A percentile compares a stretch with the other conserved stretches of the same genome.
phyloP scores from a whole-genome alignment of 306 rosid species.

The Prunus mongolica region DNA sequence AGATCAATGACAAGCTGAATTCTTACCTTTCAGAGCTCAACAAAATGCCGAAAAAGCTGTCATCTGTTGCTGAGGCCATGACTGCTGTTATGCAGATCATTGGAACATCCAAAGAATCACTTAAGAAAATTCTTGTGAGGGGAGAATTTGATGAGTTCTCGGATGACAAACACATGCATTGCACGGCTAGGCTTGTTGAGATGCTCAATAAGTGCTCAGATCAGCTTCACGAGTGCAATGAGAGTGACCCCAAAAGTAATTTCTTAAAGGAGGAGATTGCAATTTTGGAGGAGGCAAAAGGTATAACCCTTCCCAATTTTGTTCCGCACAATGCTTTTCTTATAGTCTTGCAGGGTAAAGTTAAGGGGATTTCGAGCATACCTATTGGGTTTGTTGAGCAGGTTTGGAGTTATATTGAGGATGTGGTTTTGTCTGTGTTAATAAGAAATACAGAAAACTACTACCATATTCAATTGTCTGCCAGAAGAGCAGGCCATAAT shows the following conservation, averaged over 20 bases:
- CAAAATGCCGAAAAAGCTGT: neutral
- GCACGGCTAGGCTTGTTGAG: slow-evolving; percentile 37
- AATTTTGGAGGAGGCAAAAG: neutral
- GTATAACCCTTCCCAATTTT: neutral
- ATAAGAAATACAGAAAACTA: neutral
- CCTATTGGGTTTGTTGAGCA: neutral
- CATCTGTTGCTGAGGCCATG: neutral
- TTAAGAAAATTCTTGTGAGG: slow-evolving; percentile 17
- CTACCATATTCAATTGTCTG: neutral
- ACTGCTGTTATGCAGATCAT: neutral
- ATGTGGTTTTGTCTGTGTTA: neutral
- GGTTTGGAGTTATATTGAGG: slow-evolving; percentile 4
- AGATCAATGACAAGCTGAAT: neutral
- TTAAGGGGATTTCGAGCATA: neutral
- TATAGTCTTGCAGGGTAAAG: neutral
- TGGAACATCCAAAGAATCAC: neutral
- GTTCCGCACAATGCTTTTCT: neutral
- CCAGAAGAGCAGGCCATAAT: neutral
- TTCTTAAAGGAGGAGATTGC: slow-evolving; percentile 31
- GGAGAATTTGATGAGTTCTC: slow-evolving; percentile 44
- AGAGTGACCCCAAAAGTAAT: neutral
- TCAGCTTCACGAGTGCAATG: slow-evolving; percentile 1
- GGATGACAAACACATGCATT: slow-evolving; percentile 25
- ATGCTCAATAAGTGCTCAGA: slow-evolving; percentile 12
- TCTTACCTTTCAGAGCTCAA: neutral